Evolutionary conservation across 129 eudicot species (phyloP).

Genomic region (Calendula officinalis): DNA sequence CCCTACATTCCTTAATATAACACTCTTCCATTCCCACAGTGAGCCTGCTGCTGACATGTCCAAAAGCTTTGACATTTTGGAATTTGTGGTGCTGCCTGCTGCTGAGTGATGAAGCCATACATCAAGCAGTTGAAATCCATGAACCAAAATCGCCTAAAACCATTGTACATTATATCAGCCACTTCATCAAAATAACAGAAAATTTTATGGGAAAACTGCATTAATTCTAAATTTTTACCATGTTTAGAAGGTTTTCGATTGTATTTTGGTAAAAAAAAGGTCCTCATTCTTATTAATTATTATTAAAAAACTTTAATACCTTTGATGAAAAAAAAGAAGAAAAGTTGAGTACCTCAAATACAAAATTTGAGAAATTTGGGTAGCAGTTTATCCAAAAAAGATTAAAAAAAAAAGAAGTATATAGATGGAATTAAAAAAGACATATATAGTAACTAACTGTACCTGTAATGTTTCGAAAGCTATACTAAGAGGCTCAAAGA

Average conservation of each 20-base stretch:
- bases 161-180: conserved; percentile 23
- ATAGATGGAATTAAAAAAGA: conserved; percentile 4
- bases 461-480: conserved; percentile 93
- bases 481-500: conserved; percentile 87
- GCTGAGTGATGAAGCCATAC: conserved; percentile 72
- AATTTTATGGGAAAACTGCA: too few relatives aligned
- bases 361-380: too few relatives aligned
- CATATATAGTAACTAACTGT: conserved; percentile 6
- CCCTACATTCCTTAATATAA: conserved; percentile 67
- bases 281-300: too few relatives aligned
- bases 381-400: too few relatives aligned
- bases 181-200: neutral
- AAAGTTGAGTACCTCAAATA: too few relatives aligned
- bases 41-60: conserved; percentile 84
- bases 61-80: conserved; percentile 57
- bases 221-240: too few relatives aligned
- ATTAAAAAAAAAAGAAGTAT: too few relatives aligned
- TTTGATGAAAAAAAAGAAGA: neutral
- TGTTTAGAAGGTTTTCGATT: too few relatives aligned
- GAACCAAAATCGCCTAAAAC: conserved; percentile 74
- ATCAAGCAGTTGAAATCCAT: conserved; percentile 89
- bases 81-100: conserved; percentile 39
- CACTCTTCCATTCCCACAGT: conserved; percentile 86
- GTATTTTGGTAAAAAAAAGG: too few relatives aligned
- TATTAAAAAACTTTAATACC: too few relatives aligned